A percentile compares a stretch with the other conserved stretches of the same genome.
Conservation (phyloP, 169 alveolate genomes). For the Eimeria sp. region DNA sequence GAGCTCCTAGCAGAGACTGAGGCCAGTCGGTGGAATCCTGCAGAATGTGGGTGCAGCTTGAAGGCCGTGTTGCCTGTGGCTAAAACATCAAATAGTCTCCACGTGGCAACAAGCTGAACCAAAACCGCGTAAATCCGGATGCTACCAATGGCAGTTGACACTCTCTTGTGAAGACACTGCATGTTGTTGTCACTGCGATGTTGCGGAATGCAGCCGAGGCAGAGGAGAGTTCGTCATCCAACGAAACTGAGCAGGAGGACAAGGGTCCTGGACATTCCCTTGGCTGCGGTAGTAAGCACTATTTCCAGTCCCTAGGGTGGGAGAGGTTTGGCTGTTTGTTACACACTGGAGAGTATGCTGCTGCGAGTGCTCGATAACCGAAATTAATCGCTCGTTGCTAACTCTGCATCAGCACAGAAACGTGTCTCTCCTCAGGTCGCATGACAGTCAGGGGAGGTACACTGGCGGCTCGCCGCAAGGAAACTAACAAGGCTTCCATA, state of each 20-base stretch:
- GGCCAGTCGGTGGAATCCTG: slow-evolving; percentile 40
- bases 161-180: neutral
- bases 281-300: slow-evolving; percentile 16
- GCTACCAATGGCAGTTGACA: neutral
- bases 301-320: neutral
- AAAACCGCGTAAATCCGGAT: neutral
- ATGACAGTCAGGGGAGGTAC: slow-evolving; percentile 73
- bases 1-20: slow-evolving; percentile 43
- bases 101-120: neutral
- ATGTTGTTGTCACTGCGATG: neutral
- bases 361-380: neutral
- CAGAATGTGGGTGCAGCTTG: slow-evolving; percentile 43
- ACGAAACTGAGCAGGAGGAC: slow-evolving; percentile 28
- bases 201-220: slow-evolving; percentile 42
- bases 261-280: neutral
- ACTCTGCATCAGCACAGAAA: neutral
- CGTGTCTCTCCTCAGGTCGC: slow-evolving; percentile 19
- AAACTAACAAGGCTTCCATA: slow-evolving; percentile 57
- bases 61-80: neutral
- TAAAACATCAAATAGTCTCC: neutral
- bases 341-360: neutral
- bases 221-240: slow-evolving; percentile 46
- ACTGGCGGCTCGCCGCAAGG: slow-evolving; percentile 73
- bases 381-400: neutral
- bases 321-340: neutral